Conservation (phyloP, 306 rosid species). For the barrel medic (Medicago truncatula) region DNA sequence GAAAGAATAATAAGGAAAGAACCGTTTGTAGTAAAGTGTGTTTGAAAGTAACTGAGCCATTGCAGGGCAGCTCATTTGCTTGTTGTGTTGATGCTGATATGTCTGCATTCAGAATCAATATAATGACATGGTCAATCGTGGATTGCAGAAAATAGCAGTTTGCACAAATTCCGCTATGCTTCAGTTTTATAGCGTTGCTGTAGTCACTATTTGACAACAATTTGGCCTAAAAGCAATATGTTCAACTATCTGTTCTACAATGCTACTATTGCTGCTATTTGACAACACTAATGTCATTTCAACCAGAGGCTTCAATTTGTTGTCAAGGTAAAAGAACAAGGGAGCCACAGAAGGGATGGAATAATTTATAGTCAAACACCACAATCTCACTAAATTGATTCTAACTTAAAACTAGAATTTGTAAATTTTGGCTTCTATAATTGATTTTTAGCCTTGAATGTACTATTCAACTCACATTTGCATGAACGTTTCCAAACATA, state of each 20-base stretch:
- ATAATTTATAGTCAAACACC: background rate
- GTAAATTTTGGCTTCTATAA: too few species aligned
- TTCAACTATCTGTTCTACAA: too few species aligned
- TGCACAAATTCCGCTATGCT: background rate
- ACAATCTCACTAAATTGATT: background rate
- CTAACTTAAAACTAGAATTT: too few species aligned
- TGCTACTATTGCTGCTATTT: background rate
- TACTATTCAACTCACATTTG: too few species aligned
- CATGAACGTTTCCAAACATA: too few species aligned
- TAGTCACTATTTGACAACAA: background rate
- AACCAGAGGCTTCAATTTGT: background rate
- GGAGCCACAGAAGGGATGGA: background rate
- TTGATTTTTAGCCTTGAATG: too few species aligned
- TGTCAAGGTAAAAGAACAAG: background rate
- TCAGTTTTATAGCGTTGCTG: background rate
- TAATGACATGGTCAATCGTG: background rate
- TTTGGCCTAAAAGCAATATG: background rate
- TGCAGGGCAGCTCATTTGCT: conserved; percentile 15
- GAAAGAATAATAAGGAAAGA: conserved; percentile 91
- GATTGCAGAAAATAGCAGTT: background rate
- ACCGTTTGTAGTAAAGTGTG: conserved; percentile 8
- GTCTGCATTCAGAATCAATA: background rate
- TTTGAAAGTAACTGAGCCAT: conserved; percentile 14
- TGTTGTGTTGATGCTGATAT: conserved; percentile 19
- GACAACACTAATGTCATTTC: background rate